Percentiles rank a stretch among this genome's conserved stretches.
These are phyloP conservation scores for Colletotrichum musae DNA, from an alignment of 2,329 filamentous ascomycete genomes.

Conservation along the genomic window DNA sequence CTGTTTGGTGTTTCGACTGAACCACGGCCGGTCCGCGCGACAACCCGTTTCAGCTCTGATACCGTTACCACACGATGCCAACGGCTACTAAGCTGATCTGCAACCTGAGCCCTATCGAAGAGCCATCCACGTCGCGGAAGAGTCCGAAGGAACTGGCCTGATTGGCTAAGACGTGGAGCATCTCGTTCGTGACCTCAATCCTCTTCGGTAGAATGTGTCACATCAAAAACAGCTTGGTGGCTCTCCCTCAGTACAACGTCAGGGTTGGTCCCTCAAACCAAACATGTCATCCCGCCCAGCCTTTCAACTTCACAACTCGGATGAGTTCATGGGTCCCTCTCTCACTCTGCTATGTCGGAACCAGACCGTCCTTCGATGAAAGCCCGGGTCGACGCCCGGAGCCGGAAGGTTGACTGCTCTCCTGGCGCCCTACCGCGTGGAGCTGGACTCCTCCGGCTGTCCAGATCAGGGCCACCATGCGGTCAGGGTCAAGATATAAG, in stretches of 20 bases:
- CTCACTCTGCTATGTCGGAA: background rate
- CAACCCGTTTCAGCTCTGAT: constrained; percentile 37
- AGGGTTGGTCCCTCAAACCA: constrained; percentile 7
- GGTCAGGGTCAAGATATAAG: constrained; percentile 16
- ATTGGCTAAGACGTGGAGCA: constrained; percentile 17
- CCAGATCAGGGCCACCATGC: constrained; percentile 32
- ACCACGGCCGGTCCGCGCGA: constrained; percentile 20
- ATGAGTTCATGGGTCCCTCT: constrained; percentile 11
- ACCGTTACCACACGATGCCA: constrained; percentile 4
- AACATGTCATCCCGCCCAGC: constrained; percentile 33
- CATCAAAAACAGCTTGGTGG: constrained; percentile 3
- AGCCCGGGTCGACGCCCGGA: constrained; percentile 1
- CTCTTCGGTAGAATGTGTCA: background rate
- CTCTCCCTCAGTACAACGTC: background rate
- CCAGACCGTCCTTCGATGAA: too few species aligned
- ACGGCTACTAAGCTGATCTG: background rate
- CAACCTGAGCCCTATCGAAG: background rate
- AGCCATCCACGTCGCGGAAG: too few species aligned
- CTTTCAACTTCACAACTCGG: constrained; percentile 4
- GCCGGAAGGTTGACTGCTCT: constrained; percentile 18
- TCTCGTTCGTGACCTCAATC: constrained; percentile 26
- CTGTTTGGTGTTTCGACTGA: constrained; percentile 35
- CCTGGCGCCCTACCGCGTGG: constrained; percentile 9
- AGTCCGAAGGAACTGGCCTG: background rate
- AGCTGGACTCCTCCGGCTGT: constrained; percentile 9